phyloP scores from a whole-genome alignment of 805 yeast genomes.

The Yamadazyma phyllophila region DNA sequence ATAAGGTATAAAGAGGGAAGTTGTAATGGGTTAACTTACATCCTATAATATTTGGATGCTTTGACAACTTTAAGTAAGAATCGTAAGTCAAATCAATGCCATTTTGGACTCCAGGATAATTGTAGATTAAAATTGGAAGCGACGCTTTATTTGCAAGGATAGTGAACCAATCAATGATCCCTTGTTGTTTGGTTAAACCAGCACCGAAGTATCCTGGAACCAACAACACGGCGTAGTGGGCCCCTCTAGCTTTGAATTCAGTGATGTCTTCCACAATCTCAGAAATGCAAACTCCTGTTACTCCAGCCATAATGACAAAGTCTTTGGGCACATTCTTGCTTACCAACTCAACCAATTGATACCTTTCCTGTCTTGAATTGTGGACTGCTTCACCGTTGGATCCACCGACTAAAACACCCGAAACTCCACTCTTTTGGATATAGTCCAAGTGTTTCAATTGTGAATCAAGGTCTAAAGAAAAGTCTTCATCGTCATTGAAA shows the following conservation, averaged over 20 bases:
- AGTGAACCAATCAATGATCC: conserved; percentile 44
- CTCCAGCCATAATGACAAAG: conserved; percentile 47
- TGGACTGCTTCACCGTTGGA: conserved; percentile 58
- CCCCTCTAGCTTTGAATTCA: conserved; percentile 36
- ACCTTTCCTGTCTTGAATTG: conserved; percentile 45
- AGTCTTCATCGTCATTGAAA: conserved; percentile 46
- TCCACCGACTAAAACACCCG: conserved; percentile 50
- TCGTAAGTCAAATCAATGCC: conserved; percentile 35
- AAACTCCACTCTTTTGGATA: conserved; percentile 42
- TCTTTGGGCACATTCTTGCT: conserved; percentile 13
- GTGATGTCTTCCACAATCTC: conserved; percentile 45
- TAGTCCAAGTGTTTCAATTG: conserved; percentile 45
- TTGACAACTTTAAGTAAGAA: conserved; percentile 40
- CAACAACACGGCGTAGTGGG: conserved; percentile 38
- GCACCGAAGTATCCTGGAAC: conserved; percentile 51
- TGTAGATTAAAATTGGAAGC: conserved; percentile 45
- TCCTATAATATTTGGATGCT: conserved; percentile 50
- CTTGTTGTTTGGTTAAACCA: conserved; percentile 40
- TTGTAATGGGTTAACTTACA: conserved; percentile 53
- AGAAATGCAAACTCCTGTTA: conserved; percentile 41
- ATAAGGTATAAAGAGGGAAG: conserved; percentile 45
- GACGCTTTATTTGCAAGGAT: conserved; percentile 42
- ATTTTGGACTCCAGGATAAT: conserved; percentile 50
- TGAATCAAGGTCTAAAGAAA: conserved; percentile 27
- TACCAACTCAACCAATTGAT: conserved; percentile 26